phyloP scores from a whole-genome alignment of 371 early-diverging fungal species.

The Zychaea mexicana region DNA sequence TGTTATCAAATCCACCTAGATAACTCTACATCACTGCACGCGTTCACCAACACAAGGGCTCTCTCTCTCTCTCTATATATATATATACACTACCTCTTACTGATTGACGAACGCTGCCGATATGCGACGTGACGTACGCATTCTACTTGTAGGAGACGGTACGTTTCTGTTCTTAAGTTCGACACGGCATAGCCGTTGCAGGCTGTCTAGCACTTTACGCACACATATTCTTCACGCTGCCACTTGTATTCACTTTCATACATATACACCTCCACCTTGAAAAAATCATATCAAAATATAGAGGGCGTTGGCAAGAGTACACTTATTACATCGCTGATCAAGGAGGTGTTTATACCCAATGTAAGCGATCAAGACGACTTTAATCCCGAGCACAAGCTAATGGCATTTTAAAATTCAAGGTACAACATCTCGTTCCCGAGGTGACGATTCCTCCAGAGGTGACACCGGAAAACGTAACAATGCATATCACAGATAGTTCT shows the following conservation, averaged over 20 bases:
- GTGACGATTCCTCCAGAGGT: conserved; percentile 98
- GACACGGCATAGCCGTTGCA: neutral
- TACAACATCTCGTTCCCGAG: conserved; percentile 96
- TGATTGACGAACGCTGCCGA: neutral
- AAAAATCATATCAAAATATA: conserved; percentile 27
- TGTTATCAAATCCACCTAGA: neutral
- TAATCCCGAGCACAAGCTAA: neutral
- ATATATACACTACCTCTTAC: neutral
- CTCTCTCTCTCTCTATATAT: too few relatives aligned
- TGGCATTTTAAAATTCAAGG: conserved; percentile 49
- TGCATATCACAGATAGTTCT: conserved; percentile 95
- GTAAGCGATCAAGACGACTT: conserved; percentile 53
- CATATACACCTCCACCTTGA: neutral
- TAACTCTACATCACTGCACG: neutral
- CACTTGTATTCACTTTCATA: neutral
- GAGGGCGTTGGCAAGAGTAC: conserved; percentile 97
- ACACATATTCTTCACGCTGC: neutral
- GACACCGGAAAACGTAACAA: conserved; percentile 94
- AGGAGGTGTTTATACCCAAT: conserved; percentile 90
- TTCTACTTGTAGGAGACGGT: conserved; percentile 92
- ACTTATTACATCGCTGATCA: conserved; percentile 93
- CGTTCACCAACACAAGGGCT: too few relatives aligned
- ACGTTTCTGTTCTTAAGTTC: conserved; percentile 27
- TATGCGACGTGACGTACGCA: conserved; percentile 91
- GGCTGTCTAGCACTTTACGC: too few relatives aligned